These are phyloP conservation scores for Apiotrichum akiyoshidainum DNA, from an alignment of 1,284 basidiomycete genomes.

Conservation along the genomic window DNA sequence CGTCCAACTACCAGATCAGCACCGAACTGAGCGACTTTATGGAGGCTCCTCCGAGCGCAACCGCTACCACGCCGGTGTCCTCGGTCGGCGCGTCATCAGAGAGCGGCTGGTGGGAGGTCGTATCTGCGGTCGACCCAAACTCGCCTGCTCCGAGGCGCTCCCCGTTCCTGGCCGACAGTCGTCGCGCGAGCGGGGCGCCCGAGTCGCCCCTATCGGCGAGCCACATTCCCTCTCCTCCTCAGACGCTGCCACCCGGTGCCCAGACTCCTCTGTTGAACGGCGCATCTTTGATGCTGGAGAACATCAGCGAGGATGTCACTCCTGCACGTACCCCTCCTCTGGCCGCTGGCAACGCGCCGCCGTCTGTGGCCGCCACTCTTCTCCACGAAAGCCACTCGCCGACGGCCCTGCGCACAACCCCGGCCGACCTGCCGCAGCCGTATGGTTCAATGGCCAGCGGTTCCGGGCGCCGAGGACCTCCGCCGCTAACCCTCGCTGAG, in stretches of 20 bases:
- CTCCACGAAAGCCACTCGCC: background rate
- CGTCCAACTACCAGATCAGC: background rate
- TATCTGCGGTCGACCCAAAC: constrained; percentile 29
- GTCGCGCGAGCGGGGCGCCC: background rate
- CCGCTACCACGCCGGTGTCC: background rate
- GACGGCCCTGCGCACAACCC: background rate
- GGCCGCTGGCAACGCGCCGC: background rate
- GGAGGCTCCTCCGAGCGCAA: background rate
- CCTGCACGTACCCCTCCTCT: background rate
- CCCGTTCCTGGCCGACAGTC: constrained; percentile 1
- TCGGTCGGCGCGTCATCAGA: background rate
- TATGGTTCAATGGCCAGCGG: background rate
- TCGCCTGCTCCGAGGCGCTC: background rate
- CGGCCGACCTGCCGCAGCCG: too few relatives aligned
- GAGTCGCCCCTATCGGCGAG: background rate
- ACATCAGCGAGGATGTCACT: background rate
- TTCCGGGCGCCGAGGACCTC: background rate
- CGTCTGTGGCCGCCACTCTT: background rate
- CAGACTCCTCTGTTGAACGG: background rate
- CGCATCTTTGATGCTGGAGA: background rate
- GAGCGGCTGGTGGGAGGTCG: constrained; percentile 41
- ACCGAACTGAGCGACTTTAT: constrained; percentile 6
- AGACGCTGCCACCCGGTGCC: background rate
- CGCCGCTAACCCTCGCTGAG: background rate
- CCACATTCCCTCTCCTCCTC: constrained; percentile 10